Base-by-base conservation (phyloP, 305 asterid genomes). In the Solanum chacoense region DNA sequence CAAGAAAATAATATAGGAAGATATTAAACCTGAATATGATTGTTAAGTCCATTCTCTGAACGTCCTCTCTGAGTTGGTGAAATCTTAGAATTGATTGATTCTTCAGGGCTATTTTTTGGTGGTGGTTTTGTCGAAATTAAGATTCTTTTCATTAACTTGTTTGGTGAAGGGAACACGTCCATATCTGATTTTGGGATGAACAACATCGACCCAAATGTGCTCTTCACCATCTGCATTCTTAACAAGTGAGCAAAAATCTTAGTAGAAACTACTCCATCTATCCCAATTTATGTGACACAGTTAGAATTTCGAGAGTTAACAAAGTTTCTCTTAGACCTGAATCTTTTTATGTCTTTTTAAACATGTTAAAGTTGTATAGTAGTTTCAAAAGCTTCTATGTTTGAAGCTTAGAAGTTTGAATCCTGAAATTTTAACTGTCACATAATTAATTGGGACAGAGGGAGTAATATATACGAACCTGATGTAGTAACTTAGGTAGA, bases 101-200 rank as follows among this genome's bases (percentile, higher is more conserved):
- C 85, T 22, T 50, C 14, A 40, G 73, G 40, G 28, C 31, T 87
- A 78, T 26, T 6, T 55, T 89, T 29, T 87, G 45, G 45, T 63
- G 91, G 91, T 18, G 79, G 89, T 75, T 87, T 89, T 5, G 91
- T 89, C 4, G 91, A 89, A 84, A 89, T 81, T 73, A 89, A 37
- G 29, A 89, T 80, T 20, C 9, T 50, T 20, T 81, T 87, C 88
- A 14, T 81, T 14, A 89, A 74, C 8, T 3, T 16, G 9, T 89
- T 87, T 36, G 91, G 91, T 35, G 91, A 89, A 87, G 88, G 91
- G 36, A 89, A 89, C 88, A 50, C 73, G 12, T 80, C 16, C 65
- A 73, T 36, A 18, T 87, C 89, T 72, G 88, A 20, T 63, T 81
- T 42, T 28, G 91, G 91, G 34, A 55, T 69, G 81, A 78, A 89